Conservation (phyloP, 2,329 filamentous ascomycete genomes). For the Pezicula radicicola region DNA sequence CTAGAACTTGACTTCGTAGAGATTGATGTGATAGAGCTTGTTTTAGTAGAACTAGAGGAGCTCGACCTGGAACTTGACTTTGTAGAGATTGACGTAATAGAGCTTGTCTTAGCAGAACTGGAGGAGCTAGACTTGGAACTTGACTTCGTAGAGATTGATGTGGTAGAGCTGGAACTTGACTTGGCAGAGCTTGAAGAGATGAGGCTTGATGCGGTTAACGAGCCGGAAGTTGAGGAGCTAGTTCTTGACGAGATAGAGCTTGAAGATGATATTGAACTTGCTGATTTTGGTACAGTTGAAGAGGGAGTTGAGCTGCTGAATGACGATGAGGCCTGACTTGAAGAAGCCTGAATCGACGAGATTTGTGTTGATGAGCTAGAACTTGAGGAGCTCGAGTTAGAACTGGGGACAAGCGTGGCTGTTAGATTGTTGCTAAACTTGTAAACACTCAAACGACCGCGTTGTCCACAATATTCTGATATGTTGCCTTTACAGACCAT, state of each 20-base stretch:
- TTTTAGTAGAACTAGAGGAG: neutral
- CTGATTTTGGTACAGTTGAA: no score
- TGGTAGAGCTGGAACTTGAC: neutral
- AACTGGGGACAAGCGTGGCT: no score
- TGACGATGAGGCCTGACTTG: no score
- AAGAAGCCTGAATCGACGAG: no score
- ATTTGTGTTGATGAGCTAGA: no score
- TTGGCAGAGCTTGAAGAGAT: no score
- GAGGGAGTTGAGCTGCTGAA: no score
- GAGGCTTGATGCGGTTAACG: no score
- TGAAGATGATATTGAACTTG: neutral
- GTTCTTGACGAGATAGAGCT: neutral
- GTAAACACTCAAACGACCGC: constrained; percentile 16
- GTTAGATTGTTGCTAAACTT: no score
- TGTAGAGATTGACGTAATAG: constrained; percentile 3
- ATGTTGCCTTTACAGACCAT: constrained; percentile 26
- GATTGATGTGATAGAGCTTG: neutral
- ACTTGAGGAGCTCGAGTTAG: no score
- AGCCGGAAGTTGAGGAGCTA: neutral
- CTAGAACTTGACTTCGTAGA: neutral
- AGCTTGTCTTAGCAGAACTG: no score
- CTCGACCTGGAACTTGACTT: neutral
- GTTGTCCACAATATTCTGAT: constrained; percentile 31
- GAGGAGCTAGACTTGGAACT: neutral
- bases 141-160: neutral